These are phyloP conservation scores for Lachnum nothofagi DNA, from an alignment of 2,329 filamentous ascomycete genomes.

Conservation along the genomic window DNA sequence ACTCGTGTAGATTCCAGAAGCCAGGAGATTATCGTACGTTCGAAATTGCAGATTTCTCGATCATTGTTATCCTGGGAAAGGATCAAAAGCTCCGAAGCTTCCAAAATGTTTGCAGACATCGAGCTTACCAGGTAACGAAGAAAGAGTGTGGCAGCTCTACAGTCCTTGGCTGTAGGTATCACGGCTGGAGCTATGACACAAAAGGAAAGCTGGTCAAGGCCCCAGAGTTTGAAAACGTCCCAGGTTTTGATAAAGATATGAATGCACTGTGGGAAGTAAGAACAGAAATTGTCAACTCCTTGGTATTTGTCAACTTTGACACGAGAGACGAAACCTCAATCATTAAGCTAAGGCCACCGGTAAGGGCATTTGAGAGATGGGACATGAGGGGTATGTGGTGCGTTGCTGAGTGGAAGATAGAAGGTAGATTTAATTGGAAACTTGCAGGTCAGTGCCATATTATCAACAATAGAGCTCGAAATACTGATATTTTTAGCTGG, in stretches of 20 bases:
- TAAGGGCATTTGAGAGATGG: slow-evolving; percentile 8
- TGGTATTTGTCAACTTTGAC: slow-evolving; percentile 28
- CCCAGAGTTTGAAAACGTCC: slow-evolving; percentile 28
- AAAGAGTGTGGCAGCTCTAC: slow-evolving; percentile 28
- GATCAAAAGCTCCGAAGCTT: slow-evolving; percentile 25
- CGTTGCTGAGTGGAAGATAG: slow-evolving; percentile 23
- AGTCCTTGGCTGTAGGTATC: slow-evolving; percentile 29
- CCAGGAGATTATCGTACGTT: slow-evolving; percentile 30
- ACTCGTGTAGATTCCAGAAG: slow-evolving; percentile 25
- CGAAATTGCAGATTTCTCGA: slow-evolving; percentile 25
- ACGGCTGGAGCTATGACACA: slow-evolving; percentile 31
- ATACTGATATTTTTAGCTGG: slow-evolving; percentile 7
- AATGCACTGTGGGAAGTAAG: slow-evolving; percentile 28
- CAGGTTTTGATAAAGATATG: slow-evolving; percentile 25
- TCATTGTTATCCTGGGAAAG: slow-evolving; percentile 29
- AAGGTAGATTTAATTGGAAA: slow-evolving; percentile 29
- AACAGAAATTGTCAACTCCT: slow-evolving; percentile 12
- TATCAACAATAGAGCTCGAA: neutral
- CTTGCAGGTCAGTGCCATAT: slow-evolving; percentile 21
- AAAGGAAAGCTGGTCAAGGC: slow-evolving; percentile 29
- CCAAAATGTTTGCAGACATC: slow-evolving; percentile 31
- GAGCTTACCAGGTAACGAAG: slow-evolving; percentile 28
- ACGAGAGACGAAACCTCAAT: neutral
- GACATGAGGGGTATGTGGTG: slow-evolving; percentile 14
- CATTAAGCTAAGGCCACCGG: slow-evolving; percentile 1